A percentile compares a stretch with the other conserved stretches of the same genome.
Evolutionary conservation across 805 yeast genomes (phyloP).

Genomic region (Metschnikowia rubicola): DNA sequence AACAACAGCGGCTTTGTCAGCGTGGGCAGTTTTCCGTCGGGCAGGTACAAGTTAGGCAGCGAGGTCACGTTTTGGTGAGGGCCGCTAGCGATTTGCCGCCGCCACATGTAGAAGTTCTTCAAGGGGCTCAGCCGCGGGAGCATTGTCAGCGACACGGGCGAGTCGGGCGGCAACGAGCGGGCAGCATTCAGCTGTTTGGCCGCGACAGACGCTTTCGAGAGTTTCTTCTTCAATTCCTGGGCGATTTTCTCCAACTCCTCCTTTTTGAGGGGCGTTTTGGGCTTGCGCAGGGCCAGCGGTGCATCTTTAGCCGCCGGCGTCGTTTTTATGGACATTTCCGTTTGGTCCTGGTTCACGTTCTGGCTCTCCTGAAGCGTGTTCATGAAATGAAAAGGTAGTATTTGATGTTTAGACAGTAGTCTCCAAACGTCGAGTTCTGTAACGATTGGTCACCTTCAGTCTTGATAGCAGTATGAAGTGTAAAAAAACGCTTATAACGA

Average conservation of each 20-base stretch:
- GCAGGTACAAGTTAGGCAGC: conserved; percentile 37
- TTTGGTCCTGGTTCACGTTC: conserved; percentile 16
- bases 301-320: conserved; percentile 13
- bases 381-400: conserved; percentile 8
- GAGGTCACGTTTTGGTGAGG: conserved; percentile 18
- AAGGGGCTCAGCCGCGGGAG: conserved; percentile 28
- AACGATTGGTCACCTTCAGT: too few relatives aligned
- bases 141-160: conserved; percentile 15
- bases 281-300: conserved; percentile 11
- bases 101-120: conserved; percentile 28
- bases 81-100: conserved; percentile 24
- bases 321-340: conserved; percentile 13
- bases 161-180: conserved; percentile 20
- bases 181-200: conserved; percentile 34
- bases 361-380: conserved; percentile 25
- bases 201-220: conserved; percentile 42
- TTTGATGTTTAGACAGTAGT: too few relatives aligned
- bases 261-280: conserved; percentile 38
- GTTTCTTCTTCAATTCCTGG: conserved; percentile 38
- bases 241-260: conserved; percentile 46
- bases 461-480: too few relatives aligned
- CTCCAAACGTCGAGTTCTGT: too few relatives aligned
- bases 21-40: conserved; percentile 39
- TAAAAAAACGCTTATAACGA: too few relatives aligned
- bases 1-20: conserved; percentile 35